Evolutionary conservation across 1,284 basidiomycete species (phyloP), one percentile per base, ranked within the genome.

Genomic region (Termitomyces sp.): DNA sequence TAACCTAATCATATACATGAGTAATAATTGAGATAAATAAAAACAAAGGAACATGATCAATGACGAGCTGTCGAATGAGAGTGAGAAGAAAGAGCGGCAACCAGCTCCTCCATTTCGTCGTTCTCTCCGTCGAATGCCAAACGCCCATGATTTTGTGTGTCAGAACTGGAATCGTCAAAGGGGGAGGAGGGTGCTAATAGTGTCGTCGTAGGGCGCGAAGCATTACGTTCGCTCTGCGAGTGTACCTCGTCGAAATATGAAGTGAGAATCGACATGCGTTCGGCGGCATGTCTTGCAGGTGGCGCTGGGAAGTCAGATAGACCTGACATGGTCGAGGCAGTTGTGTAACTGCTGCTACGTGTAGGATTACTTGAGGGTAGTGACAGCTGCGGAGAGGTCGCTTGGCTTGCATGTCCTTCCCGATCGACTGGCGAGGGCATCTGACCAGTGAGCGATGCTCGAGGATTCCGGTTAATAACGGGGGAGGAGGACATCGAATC

Each of bases 271-370:
- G 75, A 74, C 59, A 72, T 67, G 30, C 75, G 71, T 24, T 65
- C 72, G 7, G 67, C 63, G 13, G 64, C 61, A n/a, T 68, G 65
- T 19, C 63, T 66, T 30, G 19, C 46, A 0, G 86, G 85, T 5
- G 86, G 86, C 9, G 68, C 69, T 1, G 86, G 86, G 65, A 89
- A 89, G 61, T 88, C 86, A 5, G 85, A 87, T n/a, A 89, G 75
- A 9, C 76, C 75, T 3, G 84, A 87, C 70, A 88, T 59, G 31
- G 80, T 80, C 1, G 79, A 82, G 30, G 71, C 75, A 1, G 87
- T 88, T 73, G 83, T 71, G 64, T 78, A 83, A 63, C 87, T 89
- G 59, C 80, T 80, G 24, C 80, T 80, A 24, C 87, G 80, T 8
- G 73, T 69, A 11, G 63, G 68, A 41, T 81, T 74, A 2, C 73